Evolutionary conservation across 108 stramenopile genomes (phyloP).

Genomic region (Nitzschia inconspicua): DNA sequence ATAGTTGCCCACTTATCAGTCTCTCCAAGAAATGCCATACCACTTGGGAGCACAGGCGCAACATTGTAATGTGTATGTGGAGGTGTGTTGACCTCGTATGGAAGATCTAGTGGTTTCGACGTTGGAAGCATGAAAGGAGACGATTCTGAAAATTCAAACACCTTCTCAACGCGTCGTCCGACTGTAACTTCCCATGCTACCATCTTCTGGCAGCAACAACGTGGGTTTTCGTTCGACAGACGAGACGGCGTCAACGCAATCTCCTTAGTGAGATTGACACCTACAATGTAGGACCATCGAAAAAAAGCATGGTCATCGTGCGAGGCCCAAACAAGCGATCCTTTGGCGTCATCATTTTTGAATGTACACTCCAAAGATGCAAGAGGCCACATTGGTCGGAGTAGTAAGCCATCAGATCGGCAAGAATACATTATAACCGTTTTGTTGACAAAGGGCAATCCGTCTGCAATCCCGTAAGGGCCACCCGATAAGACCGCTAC

Average conservation of each 20-base stretch:
- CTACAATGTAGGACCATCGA: constrained; percentile 19
- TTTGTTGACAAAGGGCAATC: neutral
- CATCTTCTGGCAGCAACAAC: neutral
- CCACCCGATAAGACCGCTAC: constrained; percentile 21
- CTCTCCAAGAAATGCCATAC: constrained; percentile 14
- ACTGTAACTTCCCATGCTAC: neutral
- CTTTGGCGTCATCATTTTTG: neutral
- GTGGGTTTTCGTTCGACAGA: no score
- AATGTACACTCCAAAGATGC: constrained; percentile 15
- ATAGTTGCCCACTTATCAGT: constrained; percentile 15
- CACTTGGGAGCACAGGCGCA: constrained; percentile 12
- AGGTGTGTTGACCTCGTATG: constrained; percentile 1
- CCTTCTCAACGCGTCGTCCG: neutral
- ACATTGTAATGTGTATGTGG: constrained; percentile 9
- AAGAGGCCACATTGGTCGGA: constrained; percentile 11
- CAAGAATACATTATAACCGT: constrained; percentile 20
- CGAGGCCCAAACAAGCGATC: constrained; percentile 15
- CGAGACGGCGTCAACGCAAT: constrained; percentile 9
- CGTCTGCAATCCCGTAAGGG: constrained; percentile 18
- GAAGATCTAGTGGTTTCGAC: constrained; percentile 4
- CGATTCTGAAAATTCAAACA: constrained; percentile 3
- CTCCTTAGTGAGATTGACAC: neutral
- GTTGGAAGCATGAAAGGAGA: constrained; percentile 1
- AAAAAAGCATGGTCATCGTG: constrained; percentile 8
- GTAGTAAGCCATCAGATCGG: constrained; percentile 14